These are phyloP conservation scores for Talaromyces sp. DNA, from an alignment of 2,329 filamentous ascomycete species.

Conservation along the genomic window DNA sequence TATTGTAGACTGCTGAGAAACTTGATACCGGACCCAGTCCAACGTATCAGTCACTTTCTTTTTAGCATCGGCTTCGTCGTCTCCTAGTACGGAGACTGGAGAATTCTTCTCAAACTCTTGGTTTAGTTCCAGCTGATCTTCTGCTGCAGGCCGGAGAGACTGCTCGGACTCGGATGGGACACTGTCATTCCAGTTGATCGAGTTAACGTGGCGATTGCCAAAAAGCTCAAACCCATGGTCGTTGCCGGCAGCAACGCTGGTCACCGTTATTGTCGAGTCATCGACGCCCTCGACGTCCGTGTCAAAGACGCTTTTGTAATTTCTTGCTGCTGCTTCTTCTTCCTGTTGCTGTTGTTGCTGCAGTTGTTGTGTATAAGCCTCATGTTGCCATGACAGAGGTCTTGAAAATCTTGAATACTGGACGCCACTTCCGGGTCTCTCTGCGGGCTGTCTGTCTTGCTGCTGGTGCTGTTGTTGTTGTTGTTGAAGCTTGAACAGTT, in stretches of 20 bases:
- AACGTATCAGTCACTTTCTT: constrained; percentile 13
- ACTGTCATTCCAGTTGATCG: constrained; percentile 13
- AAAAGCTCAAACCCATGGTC: constrained; percentile 2
- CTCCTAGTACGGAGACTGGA: constrained; percentile 15
- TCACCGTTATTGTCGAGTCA: constrained; percentile 37
- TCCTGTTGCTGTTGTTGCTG: constrained; percentile 6
- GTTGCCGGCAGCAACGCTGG: constrained; percentile 32
- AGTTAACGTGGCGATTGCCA: constrained; percentile 13
- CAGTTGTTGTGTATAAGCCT: constrained; percentile 7
- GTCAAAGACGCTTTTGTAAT: constrained; percentile 33
- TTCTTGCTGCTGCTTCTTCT: constrained; percentile 11
- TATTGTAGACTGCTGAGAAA: constrained; percentile 15
- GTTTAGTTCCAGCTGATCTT: neutral
- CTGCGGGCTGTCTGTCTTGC: neutral
- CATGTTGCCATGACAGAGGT: constrained; percentile 1
- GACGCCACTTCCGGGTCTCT: constrained; percentile 13
- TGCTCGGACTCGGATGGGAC: constrained; percentile 8
- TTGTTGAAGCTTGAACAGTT: constrained; percentile 2
- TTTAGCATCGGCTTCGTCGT: constrained; percentile 15
- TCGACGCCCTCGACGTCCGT: constrained; percentile 40
- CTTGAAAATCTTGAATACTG: constrained; percentile 15
- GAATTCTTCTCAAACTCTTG: neutral
- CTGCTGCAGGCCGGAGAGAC: neutral
- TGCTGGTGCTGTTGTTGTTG: constrained; percentile 4
- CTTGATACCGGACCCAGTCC: constrained; percentile 24